phyloP scores from a whole-genome alignment of 2,329 filamentous ascomycete species.

The Colletotrichum abscissum region DNA sequence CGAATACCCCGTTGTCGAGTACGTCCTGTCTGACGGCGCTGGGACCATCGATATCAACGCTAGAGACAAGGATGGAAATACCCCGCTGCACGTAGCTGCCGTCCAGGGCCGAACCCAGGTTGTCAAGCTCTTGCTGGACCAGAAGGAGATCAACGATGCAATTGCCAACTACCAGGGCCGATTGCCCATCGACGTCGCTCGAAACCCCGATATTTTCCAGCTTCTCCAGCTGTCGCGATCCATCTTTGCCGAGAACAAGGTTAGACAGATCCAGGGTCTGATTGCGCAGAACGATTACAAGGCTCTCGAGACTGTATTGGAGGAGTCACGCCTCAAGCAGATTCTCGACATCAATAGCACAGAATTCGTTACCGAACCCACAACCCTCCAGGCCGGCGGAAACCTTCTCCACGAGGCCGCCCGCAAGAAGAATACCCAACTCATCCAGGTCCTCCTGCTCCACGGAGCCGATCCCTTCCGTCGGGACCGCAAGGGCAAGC shows the following conservation, averaged over 20 bases:
- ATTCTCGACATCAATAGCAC: slow-evolving; percentile 92
- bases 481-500: slow-evolving; percentile 92
- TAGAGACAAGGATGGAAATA: slow-evolving; percentile 93
- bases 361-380: slow-evolving; percentile 85
- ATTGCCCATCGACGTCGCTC: slow-evolving; percentile 86
- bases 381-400: slow-evolving; percentile 84
- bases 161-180: slow-evolving; percentile 87
- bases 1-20: slow-evolving; percentile 91
- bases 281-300: slow-evolving; percentile 81
- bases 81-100: slow-evolving; percentile 88
- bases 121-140: slow-evolving; percentile 85
- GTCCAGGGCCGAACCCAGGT: slow-evolving; percentile 82
- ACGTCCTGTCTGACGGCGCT: slow-evolving; percentile 82
- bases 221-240: slow-evolving; percentile 91
- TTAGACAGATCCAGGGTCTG: slow-evolving; percentile 84
- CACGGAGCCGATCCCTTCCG: slow-evolving; percentile 97
- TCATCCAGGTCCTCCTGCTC: slow-evolving; percentile 90
- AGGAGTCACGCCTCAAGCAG: slow-evolving; percentile 86
- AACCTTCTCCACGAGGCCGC: slow-evolving; percentile 95
- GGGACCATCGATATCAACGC: slow-evolving; percentile 84
- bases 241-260: slow-evolving; percentile 87
- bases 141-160: slow-evolving; percentile 87
- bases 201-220: slow-evolving; percentile 95
- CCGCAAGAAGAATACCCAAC: slow-evolving; percentile 83
- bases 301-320: slow-evolving; percentile 80